These are phyloP conservation scores for Zygnema cylindricum DNA, from an alignment of 139 green algal genomes.

Conservation along the genomic window DNA sequence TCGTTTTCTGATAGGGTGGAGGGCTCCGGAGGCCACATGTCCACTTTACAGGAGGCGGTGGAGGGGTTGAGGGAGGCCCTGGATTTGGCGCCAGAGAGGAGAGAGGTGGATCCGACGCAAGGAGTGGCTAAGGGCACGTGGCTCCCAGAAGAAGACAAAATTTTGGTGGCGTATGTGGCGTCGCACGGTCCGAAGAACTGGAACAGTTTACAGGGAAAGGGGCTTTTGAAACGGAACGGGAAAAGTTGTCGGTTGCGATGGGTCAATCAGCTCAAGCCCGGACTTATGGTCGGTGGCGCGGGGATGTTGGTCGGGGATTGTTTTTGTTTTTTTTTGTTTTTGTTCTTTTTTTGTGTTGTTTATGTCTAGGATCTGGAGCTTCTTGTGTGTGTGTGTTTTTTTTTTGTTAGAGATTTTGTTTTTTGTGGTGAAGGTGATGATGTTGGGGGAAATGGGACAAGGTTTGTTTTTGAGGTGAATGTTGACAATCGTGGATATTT, in stretches of 20 bases:
- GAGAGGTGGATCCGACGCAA: constrained; percentile 11
- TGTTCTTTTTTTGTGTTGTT: too few relatives aligned
- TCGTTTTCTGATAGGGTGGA: too few relatives aligned
- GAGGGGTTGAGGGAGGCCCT: background rate
- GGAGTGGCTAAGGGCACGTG: constrained; percentile 49
- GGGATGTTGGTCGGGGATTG: too few relatives aligned
- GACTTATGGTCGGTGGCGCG: constrained; percentile 52
- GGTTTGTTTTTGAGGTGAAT: too few relatives aligned
- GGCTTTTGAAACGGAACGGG: constrained; percentile 47
- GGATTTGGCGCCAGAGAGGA: background rate
- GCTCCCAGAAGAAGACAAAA: constrained; percentile 56
- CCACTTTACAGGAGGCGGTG: background rate
- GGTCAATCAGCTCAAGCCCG: constrained; percentile 57
- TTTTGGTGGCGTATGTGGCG: constrained; percentile 48
- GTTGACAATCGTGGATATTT: too few relatives aligned
- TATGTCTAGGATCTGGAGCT: too few relatives aligned
- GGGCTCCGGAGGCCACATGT: too few relatives aligned
- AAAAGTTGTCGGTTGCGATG: constrained; percentile 57
- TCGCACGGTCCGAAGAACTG: constrained; percentile 55
- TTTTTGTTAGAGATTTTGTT: too few relatives aligned
- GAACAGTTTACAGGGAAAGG: constrained; percentile 44
- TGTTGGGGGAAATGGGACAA: too few relatives aligned
- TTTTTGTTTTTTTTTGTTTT: too few relatives aligned
- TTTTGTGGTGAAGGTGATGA: too few relatives aligned
- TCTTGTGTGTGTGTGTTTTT: too few relatives aligned